Evolutionary conservation across 1,284 basidiomycete species (phyloP), one percentile per base, ranked within the genome.

Genomic region (Heimioporus retisporus): DNA sequence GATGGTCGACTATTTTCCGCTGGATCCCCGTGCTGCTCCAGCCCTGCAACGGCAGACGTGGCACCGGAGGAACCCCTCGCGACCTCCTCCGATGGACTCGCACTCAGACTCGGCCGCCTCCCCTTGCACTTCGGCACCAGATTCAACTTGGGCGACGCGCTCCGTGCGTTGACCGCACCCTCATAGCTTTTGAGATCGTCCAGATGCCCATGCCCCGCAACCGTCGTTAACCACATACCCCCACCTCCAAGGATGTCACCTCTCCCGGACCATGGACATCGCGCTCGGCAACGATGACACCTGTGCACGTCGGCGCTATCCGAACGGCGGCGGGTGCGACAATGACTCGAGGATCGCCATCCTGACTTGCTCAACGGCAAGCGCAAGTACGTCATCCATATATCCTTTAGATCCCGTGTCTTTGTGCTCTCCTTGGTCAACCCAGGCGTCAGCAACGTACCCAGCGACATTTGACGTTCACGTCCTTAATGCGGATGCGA

Each of bases 381-480:
- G 57, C 87, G 84, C 81, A 93, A 86, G 73, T 90, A 93, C 71
- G 88, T 83, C 78, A 85, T 92, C 93, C 92, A 94, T 72, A 93
- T 89, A 63, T 93, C 90, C 60, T 84, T 82, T 72, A 92, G 73
- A 70, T 93, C 90, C 66, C 84, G 82, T 68, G 82, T 81, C 58
- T 90, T 89, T 43, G 77, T 87, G 1, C n/a, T 16, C 82, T 71
- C 84, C 77, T 68, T 82, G 75, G 40, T 64, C 28, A 68, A 55
- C 6, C 71, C 74, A 0, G 78, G 72, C 16, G 73, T 75, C 7
- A 70, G 69, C 31, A 78, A 40, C 15, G 75, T 64, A 13, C 71
- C 66, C 25, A 70, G 60, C 1, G 72, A 79, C 69, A 71, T 60
- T 21, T 67, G 72, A 13, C 75, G 78, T 21, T 79, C 79, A 16